These are phyloP conservation scores for Agrocybe praecox DNA, from an alignment of 768 basidiomycete species.

Conservation along the genomic window DNA sequence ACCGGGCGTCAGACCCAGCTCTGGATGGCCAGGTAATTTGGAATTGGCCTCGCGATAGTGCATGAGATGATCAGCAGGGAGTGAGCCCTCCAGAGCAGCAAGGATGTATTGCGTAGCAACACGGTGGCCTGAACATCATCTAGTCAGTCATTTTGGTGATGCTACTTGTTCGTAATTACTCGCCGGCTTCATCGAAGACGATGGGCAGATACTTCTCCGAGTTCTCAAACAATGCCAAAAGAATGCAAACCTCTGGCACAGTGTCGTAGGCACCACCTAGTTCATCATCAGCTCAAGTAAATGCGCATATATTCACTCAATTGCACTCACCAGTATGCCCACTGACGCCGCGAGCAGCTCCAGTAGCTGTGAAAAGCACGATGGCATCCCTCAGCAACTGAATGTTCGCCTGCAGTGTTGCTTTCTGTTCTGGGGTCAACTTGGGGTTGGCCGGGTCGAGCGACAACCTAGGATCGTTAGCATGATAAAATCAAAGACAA, in stretches of 20 bases:
- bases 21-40: constrained; percentile 87
- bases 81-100: constrained; percentile 70
- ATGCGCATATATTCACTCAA: constrained; percentile 1
- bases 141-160: background rate
- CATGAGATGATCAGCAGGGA: constrained; percentile 76
- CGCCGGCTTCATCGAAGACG: constrained; percentile 83
- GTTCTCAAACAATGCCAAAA: constrained; percentile 72
- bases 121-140: constrained; percentile 65
- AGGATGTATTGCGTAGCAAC: constrained; percentile 90
- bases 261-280: constrained; percentile 72
- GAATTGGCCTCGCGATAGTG: constrained; percentile 88
- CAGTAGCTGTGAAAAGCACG: constrained; percentile 84
- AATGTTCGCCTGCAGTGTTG: constrained; percentile 66
- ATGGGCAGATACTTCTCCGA: constrained; percentile 67
- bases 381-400: constrained; percentile 84
- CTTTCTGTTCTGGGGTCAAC: constrained; percentile 64
- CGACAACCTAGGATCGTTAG: constrained; percentile 48
- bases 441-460: constrained; percentile 72
- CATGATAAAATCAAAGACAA: background rate
- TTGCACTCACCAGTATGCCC: constrained; percentile 71
- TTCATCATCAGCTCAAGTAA: constrained; percentile 2
- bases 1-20: constrained; percentile 88
- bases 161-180: constrained; percentile 17
- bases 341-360: constrained; percentile 82
- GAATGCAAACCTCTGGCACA: constrained; percentile 82